Evolutionary conservation across 108 stramenopile genomes (phyloP).

Genomic region (Stephanodiscus minutulus): DNA sequence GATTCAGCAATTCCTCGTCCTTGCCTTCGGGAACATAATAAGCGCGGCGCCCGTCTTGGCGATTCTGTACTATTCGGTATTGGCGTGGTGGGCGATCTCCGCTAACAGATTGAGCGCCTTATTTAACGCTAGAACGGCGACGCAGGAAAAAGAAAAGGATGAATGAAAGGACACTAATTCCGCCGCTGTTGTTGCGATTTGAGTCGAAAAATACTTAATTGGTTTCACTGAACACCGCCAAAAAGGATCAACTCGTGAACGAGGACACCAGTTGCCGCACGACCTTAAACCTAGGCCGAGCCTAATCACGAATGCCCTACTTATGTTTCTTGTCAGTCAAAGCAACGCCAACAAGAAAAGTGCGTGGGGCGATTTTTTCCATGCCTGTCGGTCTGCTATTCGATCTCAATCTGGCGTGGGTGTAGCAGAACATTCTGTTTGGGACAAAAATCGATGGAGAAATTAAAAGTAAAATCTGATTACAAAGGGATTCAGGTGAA

Average conservation of each 20-base stretch:
- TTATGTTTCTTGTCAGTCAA: slow-evolving; percentile 52
- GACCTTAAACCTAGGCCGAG: too few species aligned
- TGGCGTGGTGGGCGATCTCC: slow-evolving; percentile 78
- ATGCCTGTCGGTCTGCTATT: slow-evolving; percentile 77
- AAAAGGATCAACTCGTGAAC: too few species aligned
- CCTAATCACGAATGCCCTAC: too few species aligned
- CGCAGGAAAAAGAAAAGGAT: slow-evolving; percentile 33
- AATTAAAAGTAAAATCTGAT: too few species aligned
- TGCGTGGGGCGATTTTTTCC: slow-evolving; percentile 72
- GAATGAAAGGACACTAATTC: neutral
- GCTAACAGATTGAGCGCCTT: slow-evolving; percentile 76
- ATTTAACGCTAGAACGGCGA: slow-evolving; percentile 50
- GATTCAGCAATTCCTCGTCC: slow-evolving; percentile 91
- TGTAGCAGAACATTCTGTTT: slow-evolving; percentile 79
- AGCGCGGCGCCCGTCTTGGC: slow-evolving; percentile 84
- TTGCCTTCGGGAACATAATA: slow-evolving; percentile 91
- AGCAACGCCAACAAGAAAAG: slow-evolving; percentile 52
- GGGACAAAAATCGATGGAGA: slow-evolving; percentile 66
- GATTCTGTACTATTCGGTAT: slow-evolving; percentile 82
- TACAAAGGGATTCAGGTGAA: too few species aligned
- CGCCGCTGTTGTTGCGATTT: neutral
- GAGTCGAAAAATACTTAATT: neutral
- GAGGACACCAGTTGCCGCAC: too few species aligned
- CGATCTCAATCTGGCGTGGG: slow-evolving; percentile 64
- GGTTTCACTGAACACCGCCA: too few species aligned